These are phyloP conservation scores for Lactarius vividus DNA, from an alignment of 768 basidiomycete genomes.

Conservation along the genomic window DNA sequence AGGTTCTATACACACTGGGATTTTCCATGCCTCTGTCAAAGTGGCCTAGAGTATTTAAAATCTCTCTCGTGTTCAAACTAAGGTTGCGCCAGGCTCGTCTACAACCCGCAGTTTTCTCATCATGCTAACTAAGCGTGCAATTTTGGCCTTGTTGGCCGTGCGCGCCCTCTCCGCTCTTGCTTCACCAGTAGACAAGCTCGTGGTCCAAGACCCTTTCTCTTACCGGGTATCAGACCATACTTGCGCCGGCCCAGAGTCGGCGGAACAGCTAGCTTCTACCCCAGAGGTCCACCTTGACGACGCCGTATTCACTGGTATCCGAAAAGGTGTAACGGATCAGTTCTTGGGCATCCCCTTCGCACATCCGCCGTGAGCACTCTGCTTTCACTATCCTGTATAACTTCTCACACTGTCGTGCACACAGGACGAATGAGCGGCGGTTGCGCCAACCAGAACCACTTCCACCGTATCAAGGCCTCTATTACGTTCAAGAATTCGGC, in stretches of 20 bases:
- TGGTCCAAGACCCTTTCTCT: neutral
- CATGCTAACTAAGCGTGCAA: constrained; percentile 11
- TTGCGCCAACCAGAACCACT: constrained; percentile 36
- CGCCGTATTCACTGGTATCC: constrained; percentile 33
- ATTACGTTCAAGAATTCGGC: constrained; percentile 29
- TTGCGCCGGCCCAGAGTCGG: neutral
- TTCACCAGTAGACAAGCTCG: neutral
- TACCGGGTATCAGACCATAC: neutral
- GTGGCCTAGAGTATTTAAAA: constrained; percentile 3
- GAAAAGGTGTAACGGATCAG: constrained; percentile 30
- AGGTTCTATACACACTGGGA: neutral
- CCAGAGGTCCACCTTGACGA: constrained; percentile 32
- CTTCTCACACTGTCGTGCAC: neutral
- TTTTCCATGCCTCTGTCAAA: neutral
- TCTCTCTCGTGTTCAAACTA: neutral
- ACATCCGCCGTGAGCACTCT: constrained; percentile 36
- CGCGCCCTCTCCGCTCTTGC: constrained; percentile 15
- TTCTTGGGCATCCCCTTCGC: constrained; percentile 46
- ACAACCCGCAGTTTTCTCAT: neutral
- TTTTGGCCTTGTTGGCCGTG: constrained; percentile 10
- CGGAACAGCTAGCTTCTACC: neutral
- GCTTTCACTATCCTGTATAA: neutral
- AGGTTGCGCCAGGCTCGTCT: neutral
- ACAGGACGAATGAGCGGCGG: constrained; percentile 37
- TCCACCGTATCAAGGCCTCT: constrained; percentile 23